Percentiles rank a stretch among this genome's conserved stretches.
phyloP scores from a whole-genome alignment of 2,329 filamentous ascomycete genomes.

The Raffaelea ambrosiae region DNA sequence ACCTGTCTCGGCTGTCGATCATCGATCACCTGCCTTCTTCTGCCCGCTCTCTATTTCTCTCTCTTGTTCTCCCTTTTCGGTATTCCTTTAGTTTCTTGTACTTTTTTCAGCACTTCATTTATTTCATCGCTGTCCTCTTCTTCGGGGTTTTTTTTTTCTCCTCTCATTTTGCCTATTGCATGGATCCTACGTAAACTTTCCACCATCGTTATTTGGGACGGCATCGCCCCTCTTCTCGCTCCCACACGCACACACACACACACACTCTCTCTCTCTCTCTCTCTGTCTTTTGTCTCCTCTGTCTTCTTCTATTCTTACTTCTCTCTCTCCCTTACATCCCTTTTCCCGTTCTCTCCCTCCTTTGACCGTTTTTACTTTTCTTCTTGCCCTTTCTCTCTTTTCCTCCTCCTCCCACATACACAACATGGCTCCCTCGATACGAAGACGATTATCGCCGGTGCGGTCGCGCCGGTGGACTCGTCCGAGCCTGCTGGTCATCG shows the following conservation, averaged over 20 bases:
- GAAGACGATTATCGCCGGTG: slow-evolving; percentile 1
- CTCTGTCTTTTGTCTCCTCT: not conserved
- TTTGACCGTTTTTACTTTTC: no score
- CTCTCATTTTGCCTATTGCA: not conserved
- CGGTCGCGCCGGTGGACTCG: slow-evolving; percentile 2
- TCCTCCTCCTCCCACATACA: not conserved
- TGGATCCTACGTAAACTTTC: no score
- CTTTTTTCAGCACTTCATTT: not conserved
- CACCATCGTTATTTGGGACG: no score
- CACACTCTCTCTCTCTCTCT: no score
- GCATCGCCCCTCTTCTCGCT: no score
- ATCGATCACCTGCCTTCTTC: no score
- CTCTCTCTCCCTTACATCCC: not conserved
- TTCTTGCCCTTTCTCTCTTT: not conserved
- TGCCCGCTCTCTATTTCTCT: not conserved
- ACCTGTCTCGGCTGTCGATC: no score
- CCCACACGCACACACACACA: no score
- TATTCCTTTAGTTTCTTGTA: not conserved
- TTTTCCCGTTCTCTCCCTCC: not conserved
- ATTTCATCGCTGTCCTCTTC: not conserved
- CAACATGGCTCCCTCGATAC: not conserved
- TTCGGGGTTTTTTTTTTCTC: not conserved
- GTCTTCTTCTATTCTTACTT: not conserved
- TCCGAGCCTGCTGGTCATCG: not conserved
- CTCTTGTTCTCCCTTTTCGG: not conserved